Evolutionary conservation across 1,139 yeast genomes (phyloP).

Genomic region (Nakaseomyces delphensis): DNA sequence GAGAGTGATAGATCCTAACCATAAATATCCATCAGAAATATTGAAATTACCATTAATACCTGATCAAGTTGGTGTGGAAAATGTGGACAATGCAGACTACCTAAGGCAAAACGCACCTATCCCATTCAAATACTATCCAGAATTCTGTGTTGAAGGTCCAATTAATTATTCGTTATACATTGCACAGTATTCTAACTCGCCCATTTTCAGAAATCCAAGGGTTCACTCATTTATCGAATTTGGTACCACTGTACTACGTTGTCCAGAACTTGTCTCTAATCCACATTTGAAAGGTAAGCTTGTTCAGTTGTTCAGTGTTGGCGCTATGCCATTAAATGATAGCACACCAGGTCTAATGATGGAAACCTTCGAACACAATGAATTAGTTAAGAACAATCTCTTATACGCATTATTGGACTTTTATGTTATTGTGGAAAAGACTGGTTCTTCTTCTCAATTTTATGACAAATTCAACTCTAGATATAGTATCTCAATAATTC

Average conservation of each 20-base stretch:
- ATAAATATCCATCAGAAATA: conserved; percentile 47
- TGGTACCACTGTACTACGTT: conserved; percentile 63
- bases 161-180: conserved; percentile 63
- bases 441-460: conserved; percentile 92
- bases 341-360: conserved; percentile 70
- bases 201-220: conserved; percentile 47
- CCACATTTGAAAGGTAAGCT: conserved; percentile 87
- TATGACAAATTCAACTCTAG: conserved; percentile 92
- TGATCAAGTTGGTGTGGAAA: conserved; percentile 44
- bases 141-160: conserved; percentile 76
- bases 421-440: conserved; percentile 90
- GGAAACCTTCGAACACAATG: conserved; percentile 53
- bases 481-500: conserved; percentile 72
- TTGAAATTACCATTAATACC: conserved; percentile 58
- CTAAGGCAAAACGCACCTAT: conserved; percentile 54
- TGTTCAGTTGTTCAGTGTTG: conserved; percentile 71
- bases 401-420: conserved; percentile 79
- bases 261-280: conserved; percentile 79
- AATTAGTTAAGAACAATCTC: conserved; percentile 54
- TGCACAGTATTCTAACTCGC: conserved; percentile 51
- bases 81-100: conserved; percentile 64
- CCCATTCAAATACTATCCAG: conserved; percentile 85
- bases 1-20: conserved; percentile 62
- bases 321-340: conserved; percentile 51
- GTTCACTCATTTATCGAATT: conserved; percentile 60